Evolutionary conservation across 2,329 filamentous ascomycete species (phyloP).

Genomic region (Claviceps sp.): DNA sequence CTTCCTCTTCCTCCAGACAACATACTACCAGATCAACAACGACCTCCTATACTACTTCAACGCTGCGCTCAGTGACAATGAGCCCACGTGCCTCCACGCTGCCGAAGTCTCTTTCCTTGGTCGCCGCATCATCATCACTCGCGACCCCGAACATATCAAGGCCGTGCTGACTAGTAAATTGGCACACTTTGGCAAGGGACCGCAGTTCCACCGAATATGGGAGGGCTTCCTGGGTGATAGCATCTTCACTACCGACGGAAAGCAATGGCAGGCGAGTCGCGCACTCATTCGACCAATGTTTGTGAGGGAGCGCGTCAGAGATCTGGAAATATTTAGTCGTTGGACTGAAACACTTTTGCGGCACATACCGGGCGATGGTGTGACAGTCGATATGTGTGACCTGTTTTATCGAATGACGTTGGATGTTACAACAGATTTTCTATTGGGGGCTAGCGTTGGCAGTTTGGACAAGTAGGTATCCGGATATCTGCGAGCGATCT

Average conservation of each 20-base stretch:
- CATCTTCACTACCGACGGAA: constrained; percentile 70
- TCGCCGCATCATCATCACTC: constrained; percentile 55
- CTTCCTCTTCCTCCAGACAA: constrained; percentile 4
- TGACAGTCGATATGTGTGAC: constrained; percentile 1
- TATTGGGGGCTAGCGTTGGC: constrained; percentile 1
- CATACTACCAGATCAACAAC: constrained; percentile 4
- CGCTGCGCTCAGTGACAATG: not conserved
- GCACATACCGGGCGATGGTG: not conserved
- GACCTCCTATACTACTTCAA: constrained; percentile 1
- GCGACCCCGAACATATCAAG: constrained; percentile 81
- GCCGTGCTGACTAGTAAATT: constrained; percentile 79
- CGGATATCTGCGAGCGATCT: too few relatives aligned
- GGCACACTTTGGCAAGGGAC: constrained; percentile 66
- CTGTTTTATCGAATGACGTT: constrained; percentile 1
- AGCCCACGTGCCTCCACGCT: not conserved
- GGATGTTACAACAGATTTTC: not conserved
- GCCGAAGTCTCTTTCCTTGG: constrained; percentile 43
- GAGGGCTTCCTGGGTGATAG: constrained; percentile 57
- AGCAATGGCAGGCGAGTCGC: constrained; percentile 63
- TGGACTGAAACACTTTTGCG: constrained; percentile 7
- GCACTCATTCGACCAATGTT: constrained; percentile 77
- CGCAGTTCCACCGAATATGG: constrained; percentile 63
- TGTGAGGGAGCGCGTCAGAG: constrained; percentile 67
- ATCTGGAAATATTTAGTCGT: constrained; percentile 63
- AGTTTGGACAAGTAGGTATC: constrained; percentile 20